Percentiles rank a stretch among this genome's conserved stretches.
Conservation (phyloP, 2,329 filamentous ascomycete species). For the Aspergillus ustus region DNA sequence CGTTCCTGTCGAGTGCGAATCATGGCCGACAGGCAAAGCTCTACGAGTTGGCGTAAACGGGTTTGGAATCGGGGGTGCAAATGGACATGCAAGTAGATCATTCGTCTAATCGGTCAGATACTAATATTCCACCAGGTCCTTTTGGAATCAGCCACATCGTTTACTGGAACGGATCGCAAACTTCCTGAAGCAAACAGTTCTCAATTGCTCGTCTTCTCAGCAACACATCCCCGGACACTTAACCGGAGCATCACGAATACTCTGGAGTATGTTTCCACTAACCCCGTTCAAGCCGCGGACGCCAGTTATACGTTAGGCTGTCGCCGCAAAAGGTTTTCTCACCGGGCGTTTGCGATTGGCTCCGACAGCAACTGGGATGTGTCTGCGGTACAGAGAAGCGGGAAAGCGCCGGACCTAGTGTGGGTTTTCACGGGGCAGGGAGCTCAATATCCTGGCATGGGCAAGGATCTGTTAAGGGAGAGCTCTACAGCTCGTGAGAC, state of each 20-base stretch:
- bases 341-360: conserved; percentile 5
- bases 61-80: conserved; percentile 31
- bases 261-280: not conserved
- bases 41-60: conserved; percentile 32
- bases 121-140: not conserved
- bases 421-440: conserved; percentile 34
- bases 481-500: not conserved
- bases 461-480: conserved; percentile 3
- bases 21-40: conserved; percentile 25
- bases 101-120: not conserved
- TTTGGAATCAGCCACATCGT: not conserved
- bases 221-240: not conserved
- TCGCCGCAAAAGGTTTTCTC: not conserved
- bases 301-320: conserved; percentile 2
- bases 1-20: conserved; percentile 6
- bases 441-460: conserved; percentile 38
- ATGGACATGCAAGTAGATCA: conserved; percentile 16
- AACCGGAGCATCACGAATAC: not conserved
- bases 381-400: conserved; percentile 16
- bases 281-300: not conserved
- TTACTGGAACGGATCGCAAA: not conserved
- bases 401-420: conserved; percentile 27
- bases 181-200: not conserved
- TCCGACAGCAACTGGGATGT: not conserved
- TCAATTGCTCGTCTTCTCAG: conserved; percentile 5